A percentile compares a stretch with the other conserved stretches of the same genome.
Evolutionary conservation across 2,329 filamentous ascomycete species (phyloP).

Genomic region (Arthrobotrys sphaeroides): DNA sequence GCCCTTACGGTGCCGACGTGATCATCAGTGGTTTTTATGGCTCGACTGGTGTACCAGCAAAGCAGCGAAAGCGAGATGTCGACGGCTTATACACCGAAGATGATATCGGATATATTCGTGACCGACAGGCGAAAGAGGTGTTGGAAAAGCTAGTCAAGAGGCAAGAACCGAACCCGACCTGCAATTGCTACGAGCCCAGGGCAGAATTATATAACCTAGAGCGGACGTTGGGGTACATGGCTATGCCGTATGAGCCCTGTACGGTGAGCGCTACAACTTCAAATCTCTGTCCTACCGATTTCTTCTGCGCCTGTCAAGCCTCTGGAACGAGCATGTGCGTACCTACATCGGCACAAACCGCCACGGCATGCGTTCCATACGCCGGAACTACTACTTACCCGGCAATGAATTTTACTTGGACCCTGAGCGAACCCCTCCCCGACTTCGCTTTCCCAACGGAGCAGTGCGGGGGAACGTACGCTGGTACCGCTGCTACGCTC

Average conservation of each 20-base stretch:
- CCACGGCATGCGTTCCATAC: not conserved
- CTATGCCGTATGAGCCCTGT: slow-evolving; percentile 12
- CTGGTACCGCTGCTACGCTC: not conserved
- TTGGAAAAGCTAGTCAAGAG: slow-evolving; percentile 14
- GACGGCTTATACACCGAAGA: not conserved
- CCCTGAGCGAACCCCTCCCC: not conserved
- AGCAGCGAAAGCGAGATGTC: not conserved
- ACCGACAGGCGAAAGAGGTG: not conserved
- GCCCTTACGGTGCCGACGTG: too few species aligned
- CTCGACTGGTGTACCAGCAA: not conserved
- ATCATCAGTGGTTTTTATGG: not conserved
- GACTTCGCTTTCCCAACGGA: slow-evolving; percentile 13
- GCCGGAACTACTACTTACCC: not conserved
- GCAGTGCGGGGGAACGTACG: slow-evolving; percentile 31
- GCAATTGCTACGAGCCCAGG: not conserved
- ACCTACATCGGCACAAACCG: not conserved
- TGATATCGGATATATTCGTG: not conserved
- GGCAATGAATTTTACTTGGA: not conserved
- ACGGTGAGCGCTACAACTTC: not conserved
- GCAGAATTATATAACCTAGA: not conserved
- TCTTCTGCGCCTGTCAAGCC: slow-evolving; percentile 20
- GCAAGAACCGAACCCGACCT: not conserved
- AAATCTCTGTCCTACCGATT: slow-evolving; percentile 26
- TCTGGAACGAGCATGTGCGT: slow-evolving; percentile 28
- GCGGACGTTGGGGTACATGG: not conserved